These are phyloP conservation scores for Candida verbasci DNA, from an alignment of 805 yeast species.

Conservation along the genomic window DNA sequence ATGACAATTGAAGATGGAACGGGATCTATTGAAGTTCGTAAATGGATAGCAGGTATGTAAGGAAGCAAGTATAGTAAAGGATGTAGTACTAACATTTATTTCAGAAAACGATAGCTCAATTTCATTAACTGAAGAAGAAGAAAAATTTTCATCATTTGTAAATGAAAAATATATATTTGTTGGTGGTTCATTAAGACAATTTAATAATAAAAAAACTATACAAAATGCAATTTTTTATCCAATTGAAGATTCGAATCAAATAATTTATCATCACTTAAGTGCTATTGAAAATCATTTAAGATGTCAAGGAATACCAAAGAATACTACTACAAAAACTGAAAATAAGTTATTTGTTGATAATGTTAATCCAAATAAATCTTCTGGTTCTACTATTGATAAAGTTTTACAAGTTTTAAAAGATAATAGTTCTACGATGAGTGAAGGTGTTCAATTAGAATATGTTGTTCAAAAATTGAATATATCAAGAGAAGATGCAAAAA, in stretches of 20 bases:
- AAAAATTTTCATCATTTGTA: constrained; percentile 31
- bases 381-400: constrained; percentile 33
- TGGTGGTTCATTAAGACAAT: constrained; percentile 45
- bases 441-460: constrained; percentile 69
- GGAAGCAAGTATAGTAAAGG: too few relatives aligned
- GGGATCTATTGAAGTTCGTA: constrained; percentile 55
- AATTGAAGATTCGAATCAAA: constrained; percentile 61
- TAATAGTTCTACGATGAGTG: constrained; percentile 55
- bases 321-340: constrained; percentile 12
- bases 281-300: constrained; percentile 56
- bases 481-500: constrained; percentile 44
- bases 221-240: constrained; percentile 59
- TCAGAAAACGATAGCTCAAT: constrained; percentile 25
- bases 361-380: constrained; percentile 17
- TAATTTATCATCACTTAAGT: constrained; percentile 61
- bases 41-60: too few relatives aligned
- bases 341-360: constrained; percentile 25
- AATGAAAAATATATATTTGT: constrained; percentile 57
- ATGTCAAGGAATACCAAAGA: constrained; percentile 45
- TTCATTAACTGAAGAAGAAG: constrained; percentile 24
- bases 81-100: too few relatives aligned
- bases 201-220: constrained; percentile 58
- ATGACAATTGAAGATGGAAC: constrained; percentile 77
- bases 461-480: constrained; percentile 55
- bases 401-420: constrained; percentile 47